Evolutionary conservation across 176 grass and related monocot genomes (phyloP).

Genomic region (Oryza brachyantha): DNA sequence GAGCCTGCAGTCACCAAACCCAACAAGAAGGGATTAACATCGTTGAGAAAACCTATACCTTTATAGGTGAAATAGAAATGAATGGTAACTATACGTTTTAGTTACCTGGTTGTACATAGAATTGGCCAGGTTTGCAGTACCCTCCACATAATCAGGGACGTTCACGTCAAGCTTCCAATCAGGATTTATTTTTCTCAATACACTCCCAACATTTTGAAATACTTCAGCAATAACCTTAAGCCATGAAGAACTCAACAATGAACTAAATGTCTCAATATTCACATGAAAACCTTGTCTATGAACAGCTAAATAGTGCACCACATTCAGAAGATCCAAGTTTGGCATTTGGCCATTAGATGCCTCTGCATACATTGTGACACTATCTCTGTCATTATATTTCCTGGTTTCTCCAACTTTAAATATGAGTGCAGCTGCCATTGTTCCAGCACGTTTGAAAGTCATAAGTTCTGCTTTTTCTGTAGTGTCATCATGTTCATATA

Average conservation of each 20-base stretch:
- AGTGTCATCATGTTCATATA: conserved; percentile 24
- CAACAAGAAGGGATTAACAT: conserved; percentile 22
- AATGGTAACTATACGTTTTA: neutral
- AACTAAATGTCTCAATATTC: conserved; percentile 53
- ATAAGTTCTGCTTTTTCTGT: conserved; percentile 28
- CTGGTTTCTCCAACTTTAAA: conserved; percentile 65
- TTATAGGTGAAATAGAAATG: neutral
- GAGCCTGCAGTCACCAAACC: conserved; percentile 50
- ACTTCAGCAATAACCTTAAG: conserved; percentile 69
- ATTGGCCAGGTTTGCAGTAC: conserved; percentile 72
- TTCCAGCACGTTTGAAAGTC: conserved; percentile 90
- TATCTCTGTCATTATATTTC: conserved; percentile 64
- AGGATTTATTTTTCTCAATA: conserved; percentile 77
- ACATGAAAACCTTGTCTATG: conserved; percentile 92
- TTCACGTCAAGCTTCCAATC: conserved; percentile 83
- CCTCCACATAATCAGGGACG: conserved; percentile 74
- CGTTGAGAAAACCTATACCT: conserved; percentile 3
- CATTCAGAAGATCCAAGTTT: conserved; percentile 93
- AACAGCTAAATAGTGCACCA: conserved; percentile 93
- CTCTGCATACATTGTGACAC: conserved; percentile 80
- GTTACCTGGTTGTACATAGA: conserved; percentile 95
- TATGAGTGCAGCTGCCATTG: conserved; percentile 81
- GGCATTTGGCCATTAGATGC: conserved; percentile 99
- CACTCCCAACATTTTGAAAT: conserved; percentile 56
- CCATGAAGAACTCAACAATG: conserved; percentile 55